Conservation (phyloP, 257 asterid species). For the Petunia axillaris region DNA sequence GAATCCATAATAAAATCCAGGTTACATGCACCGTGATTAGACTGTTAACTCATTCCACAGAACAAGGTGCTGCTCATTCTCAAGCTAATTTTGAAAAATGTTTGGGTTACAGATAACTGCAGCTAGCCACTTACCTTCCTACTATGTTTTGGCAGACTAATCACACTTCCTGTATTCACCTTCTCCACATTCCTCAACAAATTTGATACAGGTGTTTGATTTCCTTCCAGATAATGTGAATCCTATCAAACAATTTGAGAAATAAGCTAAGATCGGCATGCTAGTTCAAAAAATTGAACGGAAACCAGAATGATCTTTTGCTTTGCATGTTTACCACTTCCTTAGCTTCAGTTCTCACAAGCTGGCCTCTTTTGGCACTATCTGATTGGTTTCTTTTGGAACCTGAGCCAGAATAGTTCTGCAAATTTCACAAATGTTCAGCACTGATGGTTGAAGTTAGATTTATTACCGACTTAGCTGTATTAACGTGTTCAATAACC, state of each 20-base stretch:
- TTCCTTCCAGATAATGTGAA: constrained; percentile 54
- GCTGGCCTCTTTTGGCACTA: constrained; percentile 49
- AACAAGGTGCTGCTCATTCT: neutral
- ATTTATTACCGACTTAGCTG: constrained; percentile 4
- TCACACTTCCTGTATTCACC: constrained; percentile 50
- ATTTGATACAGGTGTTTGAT: constrained; percentile 76
- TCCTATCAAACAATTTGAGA: constrained; percentile 44
- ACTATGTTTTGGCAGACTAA: constrained; percentile 72
- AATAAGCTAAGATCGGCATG: neutral
- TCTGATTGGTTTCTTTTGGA: constrained; percentile 63
- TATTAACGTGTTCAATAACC: constrained; percentile 15
- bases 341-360: constrained; percentile 49
- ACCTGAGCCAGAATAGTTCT: constrained; percentile 62
- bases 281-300: constrained; percentile 15
- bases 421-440: constrained; percentile 33
- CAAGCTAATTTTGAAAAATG: neutral
- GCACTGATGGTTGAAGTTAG: constrained; percentile 26
- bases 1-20: neutral
- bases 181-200: constrained; percentile 71
- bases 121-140: constrained; percentile 65
- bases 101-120: neutral
- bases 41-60: constrained; percentile 7
- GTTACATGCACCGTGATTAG: neutral
- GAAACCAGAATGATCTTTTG: constrained; percentile 26
- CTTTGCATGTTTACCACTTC: constrained; percentile 57